A percentile compares a stretch with the other conserved stretches of the same genome.
These are phyloP conservation scores for Trichosporon sp. DNA, from an alignment of 1,284 basidiomycete species.

Conservation along the genomic window DNA sequence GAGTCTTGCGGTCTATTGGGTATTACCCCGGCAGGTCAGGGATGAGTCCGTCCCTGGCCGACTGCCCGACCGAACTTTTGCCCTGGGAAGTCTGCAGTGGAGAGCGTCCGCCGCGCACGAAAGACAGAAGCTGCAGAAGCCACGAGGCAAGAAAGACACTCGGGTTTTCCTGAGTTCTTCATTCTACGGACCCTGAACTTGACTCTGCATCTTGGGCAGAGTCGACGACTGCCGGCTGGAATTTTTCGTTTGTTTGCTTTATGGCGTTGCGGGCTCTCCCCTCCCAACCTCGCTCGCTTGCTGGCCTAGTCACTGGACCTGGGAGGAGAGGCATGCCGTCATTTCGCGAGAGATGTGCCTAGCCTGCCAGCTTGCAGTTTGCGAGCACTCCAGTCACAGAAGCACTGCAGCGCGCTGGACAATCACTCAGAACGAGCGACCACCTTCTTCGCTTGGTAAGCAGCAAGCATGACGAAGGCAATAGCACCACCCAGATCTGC, in stretches of 20 bases:
- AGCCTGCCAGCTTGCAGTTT: too few relatives aligned
- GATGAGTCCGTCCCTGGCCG: background rate
- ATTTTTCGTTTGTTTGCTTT: background rate
- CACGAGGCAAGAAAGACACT: background rate
- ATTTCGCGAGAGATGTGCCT: background rate
- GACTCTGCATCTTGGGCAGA: background rate
- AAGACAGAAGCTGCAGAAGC: background rate
- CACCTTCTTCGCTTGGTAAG: background rate
- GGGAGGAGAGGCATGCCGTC: background rate
- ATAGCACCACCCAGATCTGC: background rate
- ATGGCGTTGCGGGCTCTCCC: background rate
- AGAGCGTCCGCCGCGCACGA: background rate
- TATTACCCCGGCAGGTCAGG: constrained; percentile 7
- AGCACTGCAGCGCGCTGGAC: too few relatives aligned
- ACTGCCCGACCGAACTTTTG: background rate
- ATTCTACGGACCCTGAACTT: constrained; percentile 2
- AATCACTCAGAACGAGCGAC: background rate
- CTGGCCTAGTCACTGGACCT: too few relatives aligned
- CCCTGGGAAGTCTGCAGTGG: background rate
- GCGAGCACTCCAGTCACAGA: too few relatives aligned
- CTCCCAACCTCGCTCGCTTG: background rate
- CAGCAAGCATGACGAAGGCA: background rate
- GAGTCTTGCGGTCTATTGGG: background rate
- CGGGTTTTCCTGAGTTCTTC: constrained; percentile 1
- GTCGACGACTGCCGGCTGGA: background rate